Percentiles rank a stretch among this genome's conserved stretches.
phyloP scores from a whole-genome alignment of 495 filamentous ascomycete genomes.

The Chaetomium fimeti region DNA sequence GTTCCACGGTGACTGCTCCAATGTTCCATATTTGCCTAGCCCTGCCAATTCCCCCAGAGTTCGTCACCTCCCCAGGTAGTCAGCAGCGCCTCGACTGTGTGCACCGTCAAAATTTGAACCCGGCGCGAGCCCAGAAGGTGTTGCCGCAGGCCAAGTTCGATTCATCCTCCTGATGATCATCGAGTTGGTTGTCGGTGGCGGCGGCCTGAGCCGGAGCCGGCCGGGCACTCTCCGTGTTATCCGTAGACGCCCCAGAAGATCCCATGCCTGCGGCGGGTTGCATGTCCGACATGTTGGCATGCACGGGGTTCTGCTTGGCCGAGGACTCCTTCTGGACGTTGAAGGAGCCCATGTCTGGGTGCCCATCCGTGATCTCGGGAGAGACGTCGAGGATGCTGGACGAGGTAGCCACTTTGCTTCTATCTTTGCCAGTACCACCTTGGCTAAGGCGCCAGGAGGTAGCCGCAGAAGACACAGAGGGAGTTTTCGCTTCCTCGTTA shows the following conservation, averaged over 20 bases:
- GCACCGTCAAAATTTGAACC: not conserved
- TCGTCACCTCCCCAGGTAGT: not conserved
- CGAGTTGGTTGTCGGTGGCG: not conserved
- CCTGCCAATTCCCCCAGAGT: too few relatives aligned
- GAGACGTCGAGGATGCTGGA: not conserved
- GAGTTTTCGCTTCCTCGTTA: not conserved
- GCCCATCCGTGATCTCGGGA: not conserved
- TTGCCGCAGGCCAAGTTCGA: not conserved
- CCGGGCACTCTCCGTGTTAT: not conserved
- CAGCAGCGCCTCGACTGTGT: not conserved
- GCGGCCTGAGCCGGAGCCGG: not conserved
- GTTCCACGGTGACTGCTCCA: not conserved
- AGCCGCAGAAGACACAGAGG: not conserved
- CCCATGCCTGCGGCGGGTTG: not conserved
- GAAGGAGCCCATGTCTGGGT: not conserved
- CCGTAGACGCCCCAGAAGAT: not conserved
- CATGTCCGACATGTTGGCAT: not conserved
- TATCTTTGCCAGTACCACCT: too few relatives aligned
- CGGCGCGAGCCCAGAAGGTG: constrained; percentile 1
- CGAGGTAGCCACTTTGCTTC: not conserved
- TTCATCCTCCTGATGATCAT: not conserved
- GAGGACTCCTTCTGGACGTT: too few relatives aligned
- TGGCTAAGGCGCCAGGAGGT: too few relatives aligned
- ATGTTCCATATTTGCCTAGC: not conserved
- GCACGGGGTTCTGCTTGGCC: too few relatives aligned